These are phyloP conservation scores for Podaxis carcinomalis DNA, from an alignment of 768 basidiomycete genomes.

Conservation along the genomic window DNA sequence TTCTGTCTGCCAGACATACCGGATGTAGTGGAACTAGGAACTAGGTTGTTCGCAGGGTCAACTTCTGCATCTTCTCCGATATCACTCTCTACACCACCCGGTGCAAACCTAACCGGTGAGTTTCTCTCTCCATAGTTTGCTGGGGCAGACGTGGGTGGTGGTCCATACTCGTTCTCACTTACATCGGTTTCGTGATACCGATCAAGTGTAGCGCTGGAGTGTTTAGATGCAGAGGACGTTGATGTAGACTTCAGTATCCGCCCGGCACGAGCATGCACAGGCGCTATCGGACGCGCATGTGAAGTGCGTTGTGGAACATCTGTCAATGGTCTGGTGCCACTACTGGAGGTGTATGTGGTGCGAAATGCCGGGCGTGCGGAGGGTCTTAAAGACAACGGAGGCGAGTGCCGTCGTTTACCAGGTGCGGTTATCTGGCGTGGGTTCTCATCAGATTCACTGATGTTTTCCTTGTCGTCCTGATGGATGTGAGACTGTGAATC, in stretches of 20 bases:
- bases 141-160: not conserved
- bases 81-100: slow-evolving; percentile 26
- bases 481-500: slow-evolving; percentile 20
- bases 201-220: slow-evolving; percentile 33
- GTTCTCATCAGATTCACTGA: slow-evolving; percentile 36
- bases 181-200: slow-evolving; percentile 40
- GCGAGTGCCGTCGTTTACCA: slow-evolving; percentile 26
- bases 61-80: slow-evolving; percentile 25
- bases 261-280: slow-evolving; percentile 43
- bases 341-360: slow-evolving; percentile 20
- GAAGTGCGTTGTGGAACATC: slow-evolving; percentile 31
- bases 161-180: slow-evolving; percentile 33
- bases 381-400: slow-evolving; percentile 30
- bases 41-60: slow-evolving; percentile 23
- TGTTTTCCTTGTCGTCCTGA: slow-evolving; percentile 49
- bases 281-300: slow-evolving; percentile 36
- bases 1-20: slow-evolving; percentile 18
- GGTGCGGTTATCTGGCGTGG: slow-evolving; percentile 24
- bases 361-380: slow-evolving; percentile 21
- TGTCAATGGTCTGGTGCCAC: slow-evolving; percentile 22
- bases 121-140: slow-evolving; percentile 18
- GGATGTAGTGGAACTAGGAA: slow-evolving; percentile 20
- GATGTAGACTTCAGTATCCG: slow-evolving; percentile 42
- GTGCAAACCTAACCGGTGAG: slow-evolving; percentile 15
- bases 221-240: slow-evolving; percentile 22